phyloP scores from a whole-genome alignment of 805 yeast genomes.

The Suhomyces vadensis region DNA sequence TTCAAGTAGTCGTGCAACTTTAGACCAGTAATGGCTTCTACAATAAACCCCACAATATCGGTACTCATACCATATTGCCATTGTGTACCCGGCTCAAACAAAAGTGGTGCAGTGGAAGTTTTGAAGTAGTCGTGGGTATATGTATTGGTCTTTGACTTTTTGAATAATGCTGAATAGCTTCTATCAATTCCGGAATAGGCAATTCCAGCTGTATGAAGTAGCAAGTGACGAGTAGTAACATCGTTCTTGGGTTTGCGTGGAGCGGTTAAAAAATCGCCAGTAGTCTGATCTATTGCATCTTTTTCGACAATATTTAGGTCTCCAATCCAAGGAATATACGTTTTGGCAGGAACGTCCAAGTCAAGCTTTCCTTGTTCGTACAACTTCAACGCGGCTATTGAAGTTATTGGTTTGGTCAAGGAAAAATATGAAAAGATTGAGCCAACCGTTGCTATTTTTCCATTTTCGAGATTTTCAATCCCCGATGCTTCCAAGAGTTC shows the following conservation, averaged over 20 bases:
- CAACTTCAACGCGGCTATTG: slow-evolving; percentile 35
- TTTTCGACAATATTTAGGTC: slow-evolving; percentile 27
- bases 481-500: slow-evolving; percentile 29
- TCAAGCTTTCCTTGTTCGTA: slow-evolving; percentile 33
- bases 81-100: slow-evolving; percentile 39
- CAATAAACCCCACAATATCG: slow-evolving; percentile 42
- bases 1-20: slow-evolving; percentile 34
- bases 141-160: slow-evolving; percentile 12
- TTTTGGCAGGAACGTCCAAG: slow-evolving; percentile 34
- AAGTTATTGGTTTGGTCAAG: slow-evolving; percentile 37
- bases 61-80: slow-evolving; percentile 40
- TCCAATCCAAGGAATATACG: slow-evolving; percentile 36
- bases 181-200: slow-evolving; percentile 20
- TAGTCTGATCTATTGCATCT: slow-evolving; percentile 22
- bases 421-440: slow-evolving; percentile 26
- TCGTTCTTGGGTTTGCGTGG: slow-evolving; percentile 25
- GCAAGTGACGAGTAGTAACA: slow-evolving; percentile 31
- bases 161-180: slow-evolving; percentile 14
- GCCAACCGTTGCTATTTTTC: slow-evolving; percentile 17
- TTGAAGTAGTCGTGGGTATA: slow-evolving; percentile 13
- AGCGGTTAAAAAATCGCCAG: slow-evolving; percentile 22
- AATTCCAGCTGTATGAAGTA: slow-evolving; percentile 32
- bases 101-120: slow-evolving; percentile 16
- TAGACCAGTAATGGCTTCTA: slow-evolving; percentile 35
- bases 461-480: slow-evolving; percentile 16